Evolutionary conservation across 495 filamentous ascomycete species (phyloP), one percentile per base, ranked within the genome.

Genomic region (Penicillium psychrofluorescens): DNA sequence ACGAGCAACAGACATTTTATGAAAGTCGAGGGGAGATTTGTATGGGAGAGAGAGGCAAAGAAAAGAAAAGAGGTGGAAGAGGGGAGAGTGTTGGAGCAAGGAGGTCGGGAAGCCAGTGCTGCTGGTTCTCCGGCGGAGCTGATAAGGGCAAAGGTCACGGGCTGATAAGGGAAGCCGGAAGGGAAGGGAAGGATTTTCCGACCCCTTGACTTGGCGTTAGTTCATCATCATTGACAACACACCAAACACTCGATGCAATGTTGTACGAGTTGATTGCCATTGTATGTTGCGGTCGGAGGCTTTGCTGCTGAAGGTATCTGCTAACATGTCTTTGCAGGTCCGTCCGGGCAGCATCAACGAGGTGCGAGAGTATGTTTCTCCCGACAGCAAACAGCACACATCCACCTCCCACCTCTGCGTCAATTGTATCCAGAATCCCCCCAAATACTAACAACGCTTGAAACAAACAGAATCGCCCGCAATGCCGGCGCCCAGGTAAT

Each of bases 181-280:
- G 22, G 16, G 22, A 22, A 22, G 22, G 22, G 22, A 22, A 42
- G 56, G 56, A 54, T 54, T 60, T 60, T 60, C 44, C 50, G 22
- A 4, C 22, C 22, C 22, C 22, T 22, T 22, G 22, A 22, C 2
- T 6, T 22, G 22, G 22, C 3, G 22, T 22, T 22, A 22, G 22
- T 22, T 22, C 22, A 22, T 22, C 22, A 22, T 22, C 22, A 22
- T 22, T 22, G 22, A 3, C 22, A 22, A 22, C 22, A 22, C 2
- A 22, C 40, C 50, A 51, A 55, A 42, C 51, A 38, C 36, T 51
- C 47, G 44, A 55, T 53, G 54, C 53, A 27, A 98, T 98, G 92
- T 75, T 98, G 71, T 98, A 98, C 74, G 92, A 98, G 66, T 73
- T 95, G 49, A 95, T 98, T 63, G 92, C 88, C 49, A 82, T 96